Percentiles rank a stretch among this genome's conserved stretches.
These are phyloP conservation scores for Cyamopsis tetragonoloba DNA, from an alignment of 306 rosid genomes.

Conservation along the genomic window DNA sequence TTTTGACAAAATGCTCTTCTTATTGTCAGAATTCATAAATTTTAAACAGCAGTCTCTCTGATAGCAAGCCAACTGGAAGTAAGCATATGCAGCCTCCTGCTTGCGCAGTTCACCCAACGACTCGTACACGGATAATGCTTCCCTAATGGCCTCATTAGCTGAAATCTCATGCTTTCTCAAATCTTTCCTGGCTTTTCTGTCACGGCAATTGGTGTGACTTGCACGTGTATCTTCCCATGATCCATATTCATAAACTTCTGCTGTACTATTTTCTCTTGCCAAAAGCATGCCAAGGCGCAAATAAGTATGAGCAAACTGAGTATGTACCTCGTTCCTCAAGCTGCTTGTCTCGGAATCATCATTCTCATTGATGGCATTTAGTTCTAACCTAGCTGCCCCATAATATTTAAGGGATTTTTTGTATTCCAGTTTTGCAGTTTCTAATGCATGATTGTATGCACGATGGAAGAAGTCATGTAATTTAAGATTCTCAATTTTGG, in stretches of 20 bases:
- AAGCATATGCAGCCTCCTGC: conserved; percentile 93
- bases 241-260: conserved; percentile 67
- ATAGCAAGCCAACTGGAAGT: conserved; percentile 83
- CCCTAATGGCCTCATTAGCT: conserved; percentile 91
- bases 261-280: conserved; percentile 76
- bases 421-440: conserved; percentile 78
- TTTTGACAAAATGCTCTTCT: conserved; percentile 48
- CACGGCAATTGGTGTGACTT: conserved; percentile 31
- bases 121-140: conserved; percentile 79
- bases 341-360: conserved; percentile 37
- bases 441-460: conserved; percentile 68
- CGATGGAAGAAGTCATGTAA: conserved; percentile 45
- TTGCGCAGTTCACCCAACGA: conserved; percentile 81
- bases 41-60: conserved; percentile 85
- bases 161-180: conserved; percentile 76
- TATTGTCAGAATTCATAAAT: conserved; percentile 61
- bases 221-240: conserved; percentile 38
- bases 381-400: conserved; percentile 80
- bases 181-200: conserved; percentile 48
- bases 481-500: conserved; percentile 61
- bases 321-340: conserved; percentile 74
- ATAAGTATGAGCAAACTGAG: conserved; percentile 88
- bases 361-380: conserved; percentile 47
- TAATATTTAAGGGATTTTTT: conserved; percentile 80
- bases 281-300: conserved; percentile 93